phyloP scores from a whole-genome alignment of 306 rosid genomes.

The Biancaea sappan region DNA sequence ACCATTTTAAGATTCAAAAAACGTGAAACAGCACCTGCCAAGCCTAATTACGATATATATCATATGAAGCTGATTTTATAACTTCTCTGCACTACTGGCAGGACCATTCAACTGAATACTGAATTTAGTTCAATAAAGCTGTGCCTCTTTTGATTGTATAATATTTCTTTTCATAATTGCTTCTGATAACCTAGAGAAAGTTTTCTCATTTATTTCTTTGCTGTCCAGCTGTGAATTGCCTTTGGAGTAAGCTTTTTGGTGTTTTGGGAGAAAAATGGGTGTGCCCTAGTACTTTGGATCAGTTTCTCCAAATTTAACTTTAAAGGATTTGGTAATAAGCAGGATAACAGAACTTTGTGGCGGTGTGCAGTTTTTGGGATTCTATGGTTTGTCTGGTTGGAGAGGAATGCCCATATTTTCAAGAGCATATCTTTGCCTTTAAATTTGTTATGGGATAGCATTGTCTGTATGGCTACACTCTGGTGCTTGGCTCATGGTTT shows the following conservation, averaged over 20 bases:
- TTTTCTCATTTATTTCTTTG: not conserved
- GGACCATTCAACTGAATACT: not conserved
- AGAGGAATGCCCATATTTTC: not conserved
- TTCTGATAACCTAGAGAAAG: not conserved
- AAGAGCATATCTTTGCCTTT: not conserved
- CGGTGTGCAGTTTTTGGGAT: no score
- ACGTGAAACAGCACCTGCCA: not conserved
- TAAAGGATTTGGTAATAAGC: no score
- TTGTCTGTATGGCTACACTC: not conserved
- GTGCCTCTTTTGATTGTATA: not conserved
- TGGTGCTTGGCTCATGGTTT: not conserved
- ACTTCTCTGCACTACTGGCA: slow-evolving; percentile 1
- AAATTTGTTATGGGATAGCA: not conserved
- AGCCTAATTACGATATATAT: slow-evolving; percentile 17
- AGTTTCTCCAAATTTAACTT: no score
- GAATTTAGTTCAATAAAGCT: not conserved
- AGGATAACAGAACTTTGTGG: no score
- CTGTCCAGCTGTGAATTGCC: not conserved
- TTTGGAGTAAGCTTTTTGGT: no score
- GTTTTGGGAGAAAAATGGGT: no score
- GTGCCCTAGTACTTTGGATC: not conserved
- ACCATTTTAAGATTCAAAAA: slow-evolving; percentile 9
- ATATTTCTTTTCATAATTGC: not conserved
- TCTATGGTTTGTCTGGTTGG: no score
- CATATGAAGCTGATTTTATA: not conserved